phyloP scores from a whole-genome alignment of 2,329 filamentous ascomycete genomes.

The Fonsecaea erecta region DNA sequence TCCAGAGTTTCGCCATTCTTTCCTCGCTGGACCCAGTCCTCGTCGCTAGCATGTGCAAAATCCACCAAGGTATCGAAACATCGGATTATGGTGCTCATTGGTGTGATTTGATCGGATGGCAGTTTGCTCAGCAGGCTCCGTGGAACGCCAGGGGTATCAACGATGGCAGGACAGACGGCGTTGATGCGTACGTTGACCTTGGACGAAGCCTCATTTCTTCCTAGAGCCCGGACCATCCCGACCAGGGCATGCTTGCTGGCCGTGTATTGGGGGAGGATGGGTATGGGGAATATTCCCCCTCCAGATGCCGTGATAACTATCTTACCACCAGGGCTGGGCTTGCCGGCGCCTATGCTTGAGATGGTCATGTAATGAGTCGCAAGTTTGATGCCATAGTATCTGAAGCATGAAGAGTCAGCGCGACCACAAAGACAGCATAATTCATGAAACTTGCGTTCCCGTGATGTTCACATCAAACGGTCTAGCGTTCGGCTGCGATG shows the following conservation, averaged over 20 bases:
- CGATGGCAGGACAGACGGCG: slow-evolving; percentile 42
- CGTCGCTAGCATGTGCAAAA: not conserved
- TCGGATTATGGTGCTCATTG: slow-evolving; percentile 14
- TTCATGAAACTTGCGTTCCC: slow-evolving; percentile 7
- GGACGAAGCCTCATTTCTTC: not conserved
- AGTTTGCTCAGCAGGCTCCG: slow-evolving; percentile 1
- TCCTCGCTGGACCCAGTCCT: slow-evolving; percentile 15
- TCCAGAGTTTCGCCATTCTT: slow-evolving; percentile 13
- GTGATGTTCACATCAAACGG: slow-evolving; percentile 14
- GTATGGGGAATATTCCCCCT: slow-evolving; percentile 49
- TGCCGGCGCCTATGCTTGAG: slow-evolving; percentile 46
- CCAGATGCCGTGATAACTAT: slow-evolving; percentile 54
- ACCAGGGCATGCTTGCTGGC: slow-evolving; percentile 59
- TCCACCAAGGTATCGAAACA: slow-evolving; percentile 15
- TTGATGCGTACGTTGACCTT: slow-evolving; percentile 40
- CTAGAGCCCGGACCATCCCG: slow-evolving; percentile 45
- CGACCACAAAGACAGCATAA: too few species aligned
- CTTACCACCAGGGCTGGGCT: slow-evolving; percentile 46
- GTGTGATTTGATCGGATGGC: slow-evolving; percentile 10
- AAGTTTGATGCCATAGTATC: slow-evolving; percentile 52
- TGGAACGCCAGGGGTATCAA: slow-evolving; percentile 37
- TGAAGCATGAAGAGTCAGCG: not conserved
- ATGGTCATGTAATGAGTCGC: slow-evolving; percentile 58
- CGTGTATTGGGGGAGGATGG: slow-evolving; percentile 28
- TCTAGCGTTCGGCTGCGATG: slow-evolving; percentile 7